Evolutionary conservation across 75 land plant species (phyloP).

Genomic region (Azolla pinnata): DNA sequence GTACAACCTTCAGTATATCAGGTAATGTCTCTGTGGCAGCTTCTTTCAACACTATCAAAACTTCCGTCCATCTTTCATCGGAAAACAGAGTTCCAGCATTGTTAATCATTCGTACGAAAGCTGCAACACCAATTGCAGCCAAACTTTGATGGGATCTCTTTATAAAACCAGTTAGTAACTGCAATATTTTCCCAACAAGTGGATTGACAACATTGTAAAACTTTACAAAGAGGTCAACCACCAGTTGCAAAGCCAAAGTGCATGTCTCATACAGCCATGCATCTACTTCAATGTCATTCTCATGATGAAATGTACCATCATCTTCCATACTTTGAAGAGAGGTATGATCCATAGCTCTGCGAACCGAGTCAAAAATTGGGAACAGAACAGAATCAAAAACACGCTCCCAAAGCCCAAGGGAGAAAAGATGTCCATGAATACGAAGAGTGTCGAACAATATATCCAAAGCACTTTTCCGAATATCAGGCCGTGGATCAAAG

Average conservation of each 20-base stretch:
- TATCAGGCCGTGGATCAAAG: constrained; percentile 94
- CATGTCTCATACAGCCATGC: constrained; percentile 99
- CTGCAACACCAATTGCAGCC: constrained; percentile 96
- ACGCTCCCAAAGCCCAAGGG: constrained; percentile 83
- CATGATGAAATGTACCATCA: constrained; percentile 31
- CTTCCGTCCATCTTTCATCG: constrained; percentile 90
- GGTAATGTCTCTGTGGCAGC: constrained; percentile 80
- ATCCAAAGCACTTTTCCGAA: constrained; percentile 85
- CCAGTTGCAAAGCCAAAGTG: constrained; percentile 84
- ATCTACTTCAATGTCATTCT: constrained; percentile 79
- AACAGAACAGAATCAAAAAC: constrained; percentile 93
- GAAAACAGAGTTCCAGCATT: constrained; percentile 75
- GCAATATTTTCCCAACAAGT: constrained; percentile 60
- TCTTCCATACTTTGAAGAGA: constrained; percentile 32
- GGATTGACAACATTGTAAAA: constrained; percentile 83
- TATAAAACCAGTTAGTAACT: constrained; percentile 73
- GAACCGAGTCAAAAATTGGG: constrained; percentile 93
- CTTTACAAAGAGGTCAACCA: constrained; percentile 91
- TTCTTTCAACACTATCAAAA: constrained; percentile 61
- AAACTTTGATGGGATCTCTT: constrained; percentile 95
- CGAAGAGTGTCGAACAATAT: constrained; percentile 87
- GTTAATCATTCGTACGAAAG: constrained; percentile 91
- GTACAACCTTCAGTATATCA: constrained; percentile 50
- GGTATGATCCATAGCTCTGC: constrained; percentile 84
- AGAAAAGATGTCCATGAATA: constrained; percentile 86